phyloP scores from a whole-genome alignment of 768 basidiomycete species.

The Gautieria morchelliformis region DNA sequence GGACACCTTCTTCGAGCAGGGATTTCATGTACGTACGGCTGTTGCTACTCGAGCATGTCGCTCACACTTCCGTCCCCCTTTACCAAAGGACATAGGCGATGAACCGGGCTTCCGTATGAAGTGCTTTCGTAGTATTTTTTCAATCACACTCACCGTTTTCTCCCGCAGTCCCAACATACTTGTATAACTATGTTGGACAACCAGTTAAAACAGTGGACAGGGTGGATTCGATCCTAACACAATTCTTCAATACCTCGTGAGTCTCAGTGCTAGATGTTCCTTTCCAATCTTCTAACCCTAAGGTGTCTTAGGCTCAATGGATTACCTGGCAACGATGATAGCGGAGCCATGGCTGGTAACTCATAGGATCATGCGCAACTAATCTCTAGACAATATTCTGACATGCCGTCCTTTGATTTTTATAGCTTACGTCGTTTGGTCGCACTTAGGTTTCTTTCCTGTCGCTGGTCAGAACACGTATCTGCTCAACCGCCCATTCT shows the following conservation, averaged over 20 bases:
- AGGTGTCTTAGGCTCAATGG: constrained; percentile 5
- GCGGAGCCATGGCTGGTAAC: constrained; percentile 6
- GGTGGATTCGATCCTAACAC: constrained; percentile 8
- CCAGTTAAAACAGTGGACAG: constrained; percentile 14
- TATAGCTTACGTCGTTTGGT: constrained; percentile 11
- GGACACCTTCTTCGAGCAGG: constrained; percentile 11
- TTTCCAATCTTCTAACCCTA: background rate
- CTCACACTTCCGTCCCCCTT: background rate
- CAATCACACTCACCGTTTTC: background rate
- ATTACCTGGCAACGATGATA: constrained; percentile 14
- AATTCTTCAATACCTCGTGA: constrained; percentile 5
- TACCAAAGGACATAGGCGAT: constrained; percentile 4
- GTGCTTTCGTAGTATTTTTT: background rate
- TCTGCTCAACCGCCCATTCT: constrained; percentile 12
- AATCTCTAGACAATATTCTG: background rate
- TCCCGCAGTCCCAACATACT: constrained; percentile 7
- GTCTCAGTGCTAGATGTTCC: background rate
- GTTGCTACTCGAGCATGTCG: background rate
- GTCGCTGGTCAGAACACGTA: constrained; percentile 12
- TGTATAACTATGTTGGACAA: constrained; percentile 14
- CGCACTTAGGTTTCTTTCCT: constrained; percentile 12
- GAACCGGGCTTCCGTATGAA: constrained; percentile 9
- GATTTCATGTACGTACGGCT: constrained; percentile 4
- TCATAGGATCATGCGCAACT: background rate
- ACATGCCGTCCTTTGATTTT: background rate